Evolutionary conservation across 129 eudicot genomes (phyloP), one percentile per base, ranked within the genome.

Genomic region (Saposhnikovia divaricata): DNA sequence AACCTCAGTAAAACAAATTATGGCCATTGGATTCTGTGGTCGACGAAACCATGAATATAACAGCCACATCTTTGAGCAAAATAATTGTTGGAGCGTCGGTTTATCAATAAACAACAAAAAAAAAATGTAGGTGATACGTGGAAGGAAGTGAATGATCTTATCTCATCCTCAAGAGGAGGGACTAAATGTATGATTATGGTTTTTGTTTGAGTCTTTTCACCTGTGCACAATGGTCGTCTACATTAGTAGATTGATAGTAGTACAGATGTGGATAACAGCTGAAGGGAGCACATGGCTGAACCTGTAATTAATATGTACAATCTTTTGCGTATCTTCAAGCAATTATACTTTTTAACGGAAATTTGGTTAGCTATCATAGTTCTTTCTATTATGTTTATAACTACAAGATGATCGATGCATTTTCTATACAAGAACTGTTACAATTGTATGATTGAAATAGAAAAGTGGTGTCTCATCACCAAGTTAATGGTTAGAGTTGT

Each of bases 21-120:
- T 59, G 78, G 72, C 83, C 88, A 77, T 72, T 78, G 87, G 89
- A 89, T 86, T 68, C 53, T 75, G 83, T 75, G 85, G 89, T 39
- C 66, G 74, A 77, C 72, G 85, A 71, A 51, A 76, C 44, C 78
- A 50, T 37, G 50, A 28, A 39, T 45, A 14, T 68, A 68, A 43
- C 80, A 76, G 75, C 87, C 87, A 84, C 87, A 82, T 55, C 77
- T 14, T 40, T 34, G 82, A 42, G 46, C 42, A 19, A 37, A 84
- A 10, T 5, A 11, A 34, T 31, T 74, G 72, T 71, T 77, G 71
- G 74, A 68, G 38, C 28, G n/a, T 42, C 57, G 70, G 82, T 86
- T 86, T 86, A 86, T 88, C 88, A 82, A 15, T 77, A 19, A 72
- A 43, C 80, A 38, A 78, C 79, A 83, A 75, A 21, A 45, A 81